Base-by-base conservation (phyloP, 164 flowering plant species). In the Tetracentron sinense region DNA sequence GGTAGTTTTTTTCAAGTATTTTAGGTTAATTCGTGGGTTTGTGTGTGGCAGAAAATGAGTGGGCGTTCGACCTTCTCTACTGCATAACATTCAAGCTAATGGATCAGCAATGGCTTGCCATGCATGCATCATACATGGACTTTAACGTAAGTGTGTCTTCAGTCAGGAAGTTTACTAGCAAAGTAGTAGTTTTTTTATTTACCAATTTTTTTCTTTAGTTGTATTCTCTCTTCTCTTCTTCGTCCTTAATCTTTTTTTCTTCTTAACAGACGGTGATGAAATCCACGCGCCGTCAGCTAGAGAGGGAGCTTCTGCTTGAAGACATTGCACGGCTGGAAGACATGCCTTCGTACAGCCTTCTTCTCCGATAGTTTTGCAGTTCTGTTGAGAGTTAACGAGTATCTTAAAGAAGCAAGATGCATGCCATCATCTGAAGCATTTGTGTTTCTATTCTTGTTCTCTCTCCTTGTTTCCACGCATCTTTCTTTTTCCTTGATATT, bases 111-210 rank as follows among this genome's bases (percentile, higher is more conserved):
- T 91, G 97, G 97, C 97, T 91, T 63, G 64, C 79, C 50, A 91
- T 88, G 96, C 88, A 70, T 58, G 97, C 97, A 22, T 85, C 97
- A 14, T 91, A 91, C 73, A 88, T 91, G 97, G 97, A 91, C 70
- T 91, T 91, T 78, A 91, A 91, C 74, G 96, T 91, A 80, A 35
- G 85, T 66, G 8, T 54, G 19, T 31, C 55, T 28, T 26, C 23
- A 23, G 21, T 17, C 26, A 1, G 25, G n/a, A 15, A 17, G 16
- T 11, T 57, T 6, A 1, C 21, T 25, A n/a, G 7, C 16, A 10
- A 21, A 14, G 15, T 14, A 12, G 14, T 35, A 3, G 20, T 53
- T 53, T 26, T 21, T 20, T 6, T 27, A 16, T 15, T 53, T 26
- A 1, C n/a, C n/a, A 14, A 12, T 15, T 53, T 31, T 19, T 17